Base-by-base conservation (phyloP, 352 stramenopile genomes). In the Phytopythium kandeliae region DNA sequence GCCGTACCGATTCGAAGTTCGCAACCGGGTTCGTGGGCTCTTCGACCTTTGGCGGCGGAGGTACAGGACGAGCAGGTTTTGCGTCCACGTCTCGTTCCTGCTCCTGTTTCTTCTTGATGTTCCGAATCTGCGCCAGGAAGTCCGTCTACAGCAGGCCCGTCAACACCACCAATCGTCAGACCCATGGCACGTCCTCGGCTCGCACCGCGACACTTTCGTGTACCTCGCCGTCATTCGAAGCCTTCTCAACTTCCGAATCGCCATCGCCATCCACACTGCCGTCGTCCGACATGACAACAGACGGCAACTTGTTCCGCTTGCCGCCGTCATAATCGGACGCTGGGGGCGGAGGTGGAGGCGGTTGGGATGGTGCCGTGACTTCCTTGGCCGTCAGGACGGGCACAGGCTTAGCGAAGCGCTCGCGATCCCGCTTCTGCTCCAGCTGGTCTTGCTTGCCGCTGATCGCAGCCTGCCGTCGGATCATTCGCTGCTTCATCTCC, bases 361-460 rank as follows among this genome's bases (percentile, higher is more conserved):
- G 68, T 21, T 71, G 63, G 5, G 44, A 38, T 13, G 80, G 73
- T 16, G 74, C 62, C 3, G 69, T 74, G 15, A 95, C 74, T 58
- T 95, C 84, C 56, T 88, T 85, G 0, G 81, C 84, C 36, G 71
- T 95, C 28, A 95, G 55, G 25, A 95, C 81, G 3, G 70, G 69
- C 13, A 92, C 78, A 12, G 78, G 75, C 46, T 92, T 91, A 7
- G 76, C 66, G 26, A 77, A 60, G 11, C 79, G 78, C 48, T 87
- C 77, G 21, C 80, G 81, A 26, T 92, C 81, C 9, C 78, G 79
- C 37, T 78, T 69, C 37, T 92, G 81, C 53, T 95, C 81, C 54
- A 92, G 76, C 43, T 85, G 63, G 38, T 95, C 84, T 38, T 89
- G 78, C 48, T 92, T 92, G 43, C 84, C 84, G 58, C 84, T 92